Percentiles rank a stretch among this genome's conserved stretches.
These are phyloP conservation scores for Coemansia sp. DNA, from an alignment of 192 early-diverging fungal species.

Conservation along the genomic window DNA sequence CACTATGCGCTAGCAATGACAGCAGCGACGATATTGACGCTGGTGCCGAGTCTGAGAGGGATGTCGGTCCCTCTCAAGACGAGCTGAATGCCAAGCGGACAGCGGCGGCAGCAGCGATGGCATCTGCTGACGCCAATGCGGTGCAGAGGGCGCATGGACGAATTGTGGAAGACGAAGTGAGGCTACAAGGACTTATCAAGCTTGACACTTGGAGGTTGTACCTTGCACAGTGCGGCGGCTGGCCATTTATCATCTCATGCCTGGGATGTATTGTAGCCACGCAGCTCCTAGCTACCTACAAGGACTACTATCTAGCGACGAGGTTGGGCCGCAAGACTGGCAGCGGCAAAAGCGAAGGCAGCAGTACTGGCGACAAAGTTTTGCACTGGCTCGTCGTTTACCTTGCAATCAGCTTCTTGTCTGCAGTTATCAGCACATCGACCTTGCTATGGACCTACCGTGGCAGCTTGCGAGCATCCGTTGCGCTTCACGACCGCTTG, in stretches of 20 bases:
- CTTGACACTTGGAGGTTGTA: slow-evolving; percentile 76
- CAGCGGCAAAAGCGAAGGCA: slow-evolving; percentile 15
- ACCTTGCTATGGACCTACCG: slow-evolving; percentile 24
- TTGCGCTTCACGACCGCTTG: slow-evolving; percentile 59
- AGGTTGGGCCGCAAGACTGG: slow-evolving; percentile 47
- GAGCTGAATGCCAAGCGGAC: slow-evolving; percentile 7
- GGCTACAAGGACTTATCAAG: slow-evolving; percentile 71
- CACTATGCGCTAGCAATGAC: neutral
- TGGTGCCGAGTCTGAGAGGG: slow-evolving; percentile 5
- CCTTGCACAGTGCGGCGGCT: slow-evolving; percentile 65
- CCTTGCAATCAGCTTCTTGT: slow-evolving; percentile 11
- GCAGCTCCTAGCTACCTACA: slow-evolving; percentile 55
- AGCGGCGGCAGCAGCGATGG: neutral
- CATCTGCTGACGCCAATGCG: slow-evolving; percentile 7
- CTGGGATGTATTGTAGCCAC: slow-evolving; percentile 56
- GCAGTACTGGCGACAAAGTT: neutral
- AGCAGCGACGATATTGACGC: neutral
- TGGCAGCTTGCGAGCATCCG: slow-evolving; percentile 46
- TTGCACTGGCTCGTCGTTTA: slow-evolving; percentile 18
- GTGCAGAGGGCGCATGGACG: slow-evolving; percentile 51
- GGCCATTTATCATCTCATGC: slow-evolving; percentile 57
- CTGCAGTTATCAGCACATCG: slow-evolving; percentile 17
- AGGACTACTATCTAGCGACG: slow-evolving; percentile 56
- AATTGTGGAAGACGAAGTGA: slow-evolving; percentile 79
- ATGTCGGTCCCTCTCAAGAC: slow-evolving; percentile 23